These are phyloP conservation scores for Suillus spraguei DNA, from an alignment of 768 basidiomycete species.

Conservation along the genomic window DNA sequence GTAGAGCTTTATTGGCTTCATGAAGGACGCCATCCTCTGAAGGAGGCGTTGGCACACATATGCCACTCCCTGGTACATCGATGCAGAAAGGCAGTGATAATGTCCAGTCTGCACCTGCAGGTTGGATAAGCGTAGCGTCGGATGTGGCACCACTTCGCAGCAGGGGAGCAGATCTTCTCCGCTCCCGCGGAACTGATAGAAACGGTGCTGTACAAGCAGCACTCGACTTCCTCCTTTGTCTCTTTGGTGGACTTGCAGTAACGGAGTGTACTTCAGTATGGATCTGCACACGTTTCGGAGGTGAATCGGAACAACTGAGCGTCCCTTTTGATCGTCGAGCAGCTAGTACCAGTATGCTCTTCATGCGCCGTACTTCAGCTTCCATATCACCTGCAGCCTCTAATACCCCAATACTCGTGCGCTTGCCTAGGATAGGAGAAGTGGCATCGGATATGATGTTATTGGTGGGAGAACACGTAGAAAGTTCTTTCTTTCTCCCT, in stretches of 20 bases:
- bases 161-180: slow-evolving; percentile 33
- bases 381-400: slow-evolving; percentile 27
- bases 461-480: slow-evolving; percentile 13
- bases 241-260: slow-evolving; percentile 1
- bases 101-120: slow-evolving; percentile 28
- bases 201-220: slow-evolving; percentile 11
- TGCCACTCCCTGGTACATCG: slow-evolving; percentile 26
- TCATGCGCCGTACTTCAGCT: slow-evolving; percentile 20
- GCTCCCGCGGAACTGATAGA: slow-evolving; percentile 29
- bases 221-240: slow-evolving; percentile 31
- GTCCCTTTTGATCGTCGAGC: slow-evolving; percentile 26
- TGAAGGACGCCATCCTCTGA: slow-evolving; percentile 9
- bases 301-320: slow-evolving; percentile 14
- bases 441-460: not conserved
- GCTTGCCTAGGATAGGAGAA: slow-evolving; percentile 12
- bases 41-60: not conserved
- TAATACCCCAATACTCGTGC: slow-evolving; percentile 32
- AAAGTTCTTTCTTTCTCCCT: slow-evolving; percentile 12
- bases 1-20: slow-evolving; percentile 10
- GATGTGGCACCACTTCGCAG: slow-evolving; percentile 15
- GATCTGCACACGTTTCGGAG: slow-evolving; percentile 32
- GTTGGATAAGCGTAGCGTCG: not conserved
- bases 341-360: slow-evolving; percentile 34
- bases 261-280: slow-evolving; percentile 26
- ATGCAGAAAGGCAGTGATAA: slow-evolving; percentile 33